Evolutionary conservation across 805 yeast genomes (phyloP).

Genomic region (Metschnikowia arizonensis): DNA sequence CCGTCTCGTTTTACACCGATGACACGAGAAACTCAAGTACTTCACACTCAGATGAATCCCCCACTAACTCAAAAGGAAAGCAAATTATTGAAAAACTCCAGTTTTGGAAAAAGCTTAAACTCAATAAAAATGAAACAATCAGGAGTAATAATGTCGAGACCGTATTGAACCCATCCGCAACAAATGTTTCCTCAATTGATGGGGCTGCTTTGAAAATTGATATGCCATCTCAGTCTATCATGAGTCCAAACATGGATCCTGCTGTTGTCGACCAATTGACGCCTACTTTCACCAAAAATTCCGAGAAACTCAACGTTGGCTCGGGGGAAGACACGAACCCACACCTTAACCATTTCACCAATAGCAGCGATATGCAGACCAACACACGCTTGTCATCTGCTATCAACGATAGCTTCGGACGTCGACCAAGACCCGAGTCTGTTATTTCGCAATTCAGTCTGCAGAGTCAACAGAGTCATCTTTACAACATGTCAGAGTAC

Average conservation of each 20-base stretch:
- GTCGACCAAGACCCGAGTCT: slow-evolving; percentile 35
- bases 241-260: background rate
- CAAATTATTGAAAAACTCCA: slow-evolving; percentile 31
- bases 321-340: background rate
- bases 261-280: background rate
- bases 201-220: slow-evolving; percentile 5
- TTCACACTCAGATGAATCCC: background rate
- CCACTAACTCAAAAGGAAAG: slow-evolving; percentile 17
- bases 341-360: background rate
- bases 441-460: slow-evolving; percentile 40
- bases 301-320: slow-evolving; percentile 1
- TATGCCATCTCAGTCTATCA: slow-evolving; percentile 3
- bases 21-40: slow-evolving; percentile 11
- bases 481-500: slow-evolving; percentile 41
- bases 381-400: slow-evolving; percentile 4
- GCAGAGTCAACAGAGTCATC: slow-evolving; percentile 38
- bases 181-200: background rate
- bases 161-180: background rate
- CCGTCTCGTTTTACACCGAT: slow-evolving; percentile 24
- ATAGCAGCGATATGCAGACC: background rate
- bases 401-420: slow-evolving; percentile 11
- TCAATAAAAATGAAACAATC: slow-evolving; percentile 9
- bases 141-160: background rate
- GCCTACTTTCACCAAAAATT: background rate
- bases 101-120: slow-evolving; percentile 33